These are phyloP conservation scores for Phytophthora vignae DNA, from an alignment of 352 stramenopile genomes.

Conservation along the genomic window DNA sequence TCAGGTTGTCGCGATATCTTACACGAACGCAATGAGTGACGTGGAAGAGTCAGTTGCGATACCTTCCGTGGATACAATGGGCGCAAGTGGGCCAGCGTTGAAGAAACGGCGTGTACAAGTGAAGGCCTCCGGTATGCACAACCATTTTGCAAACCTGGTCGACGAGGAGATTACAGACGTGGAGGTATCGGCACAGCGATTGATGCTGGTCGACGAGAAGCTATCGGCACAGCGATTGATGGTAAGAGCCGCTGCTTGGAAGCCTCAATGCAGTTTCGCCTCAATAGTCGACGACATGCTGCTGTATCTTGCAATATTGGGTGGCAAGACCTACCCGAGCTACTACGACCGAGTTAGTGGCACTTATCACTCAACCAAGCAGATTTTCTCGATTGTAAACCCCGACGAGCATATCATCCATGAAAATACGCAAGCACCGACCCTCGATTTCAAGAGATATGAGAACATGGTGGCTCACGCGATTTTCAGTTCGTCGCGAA, in stretches of 20 bases:
- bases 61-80: no score
- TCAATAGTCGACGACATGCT: constrained; percentile 36
- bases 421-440: background rate
- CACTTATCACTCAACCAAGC: constrained; percentile 1
- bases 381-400: background rate
- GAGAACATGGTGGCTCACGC: constrained; percentile 43
- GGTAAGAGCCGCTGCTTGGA: background rate
- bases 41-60: background rate
- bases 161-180: constrained; percentile 10
- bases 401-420: background rate
- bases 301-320: constrained; percentile 42
- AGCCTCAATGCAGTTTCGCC: constrained; percentile 28
- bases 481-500: constrained; percentile 41
- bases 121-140: background rate
- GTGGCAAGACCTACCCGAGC: constrained; percentile 27
- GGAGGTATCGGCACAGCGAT: background rate
- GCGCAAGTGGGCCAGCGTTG: background rate
- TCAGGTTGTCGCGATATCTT: background rate
- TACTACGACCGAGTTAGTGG: constrained; percentile 16
- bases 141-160: constrained; percentile 2
- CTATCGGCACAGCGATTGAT: no score
- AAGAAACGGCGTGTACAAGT: constrained; percentile 2
- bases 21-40: background rate
- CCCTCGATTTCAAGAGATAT: constrained; percentile 19
- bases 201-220: background rate